Evolutionary conservation across 306 rosid species (phyloP).

Genomic region (Acacia crassicarpa): DNA sequence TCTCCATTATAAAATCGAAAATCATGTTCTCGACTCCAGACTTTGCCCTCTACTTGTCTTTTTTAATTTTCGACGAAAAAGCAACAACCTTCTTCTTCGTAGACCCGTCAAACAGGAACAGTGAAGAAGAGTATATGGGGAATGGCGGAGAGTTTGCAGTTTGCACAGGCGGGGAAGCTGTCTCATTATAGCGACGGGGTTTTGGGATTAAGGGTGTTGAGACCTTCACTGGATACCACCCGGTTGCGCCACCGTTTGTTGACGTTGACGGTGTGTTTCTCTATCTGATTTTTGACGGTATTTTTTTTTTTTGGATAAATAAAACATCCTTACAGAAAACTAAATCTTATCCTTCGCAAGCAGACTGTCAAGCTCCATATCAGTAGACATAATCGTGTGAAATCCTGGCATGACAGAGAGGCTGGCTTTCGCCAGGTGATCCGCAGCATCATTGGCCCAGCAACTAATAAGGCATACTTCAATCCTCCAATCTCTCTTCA

Average conservation of each 20-base stretch:
- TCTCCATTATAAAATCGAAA: conserved; percentile 72
- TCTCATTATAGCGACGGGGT: conserved; percentile 44
- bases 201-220: conserved; percentile 45
- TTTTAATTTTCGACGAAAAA: background rate
- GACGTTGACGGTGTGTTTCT: conserved; percentile 49
- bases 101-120: conserved; percentile 1
- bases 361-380: too few relatives aligned
- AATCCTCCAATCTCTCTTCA: too few relatives aligned
- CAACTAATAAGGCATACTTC: too few relatives aligned
- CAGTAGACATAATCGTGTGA: too few relatives aligned
- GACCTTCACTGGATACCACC: conserved; percentile 62
- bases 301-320: too few relatives aligned
- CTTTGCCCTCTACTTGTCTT: background rate
- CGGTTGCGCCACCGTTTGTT: conserved; percentile 45
- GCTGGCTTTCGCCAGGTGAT: too few relatives aligned
- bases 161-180: conserved; percentile 19
- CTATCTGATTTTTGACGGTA: background rate
- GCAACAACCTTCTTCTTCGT: background rate
- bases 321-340: too few relatives aligned
- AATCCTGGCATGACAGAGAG: too few relatives aligned
- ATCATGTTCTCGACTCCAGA: conserved; percentile 37
- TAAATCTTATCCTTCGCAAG: too few relatives aligned
- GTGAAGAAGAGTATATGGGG: background rate
- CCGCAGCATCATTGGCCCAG: too few relatives aligned
- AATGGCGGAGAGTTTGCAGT: conserved; percentile 31